Conservation (phyloP, 129 eudicot genomes). For the Pittosporum tobira region DNA sequence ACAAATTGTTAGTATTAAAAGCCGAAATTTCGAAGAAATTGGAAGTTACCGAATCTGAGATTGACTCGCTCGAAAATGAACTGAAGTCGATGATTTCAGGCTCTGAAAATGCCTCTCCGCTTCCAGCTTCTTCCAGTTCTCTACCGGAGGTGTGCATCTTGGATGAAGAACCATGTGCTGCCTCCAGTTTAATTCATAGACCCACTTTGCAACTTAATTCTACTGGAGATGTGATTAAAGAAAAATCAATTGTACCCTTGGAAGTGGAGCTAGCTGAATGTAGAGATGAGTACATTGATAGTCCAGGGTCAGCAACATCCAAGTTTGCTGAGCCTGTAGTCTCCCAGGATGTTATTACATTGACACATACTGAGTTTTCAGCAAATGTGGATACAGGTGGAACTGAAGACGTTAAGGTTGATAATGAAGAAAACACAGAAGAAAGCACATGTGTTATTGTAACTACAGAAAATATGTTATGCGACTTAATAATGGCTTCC, state of each 20-base stretch:
- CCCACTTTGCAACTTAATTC: conserved; percentile 25
- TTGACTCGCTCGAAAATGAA: conserved; percentile 81
- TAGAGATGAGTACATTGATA: conserved; percentile 43
- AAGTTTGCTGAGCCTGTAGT: conserved; percentile 31
- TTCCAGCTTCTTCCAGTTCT: conserved; percentile 32
- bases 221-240: conserved; percentile 27
- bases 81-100: conserved; percentile 41
- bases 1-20: conserved; percentile 64
- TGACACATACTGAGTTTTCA: conserved; percentile 15
- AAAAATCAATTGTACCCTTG: conserved; percentile 12
- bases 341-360: conserved; percentile 7
- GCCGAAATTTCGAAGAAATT: conserved; percentile 56
- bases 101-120: conserved; percentile 16
- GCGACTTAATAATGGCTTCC: conserved; percentile 29
- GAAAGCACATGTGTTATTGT: conserved; percentile 7
- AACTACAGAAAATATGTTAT: conserved; percentile 14
- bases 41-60: conserved; percentile 76
- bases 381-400: conserved; percentile 9
- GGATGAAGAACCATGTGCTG: conserved; percentile 22
- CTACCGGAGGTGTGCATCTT: conserved; percentile 16
- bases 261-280: conserved; percentile 14
- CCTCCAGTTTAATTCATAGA: conserved; percentile 16
- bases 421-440: conserved; percentile 12
- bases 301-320: conserved; percentile 66
- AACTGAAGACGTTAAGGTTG: conserved; percentile 20